These are phyloP conservation scores for Kwoniella sp. DNA, from an alignment of 768 basidiomycete species.

Conservation along the genomic window DNA sequence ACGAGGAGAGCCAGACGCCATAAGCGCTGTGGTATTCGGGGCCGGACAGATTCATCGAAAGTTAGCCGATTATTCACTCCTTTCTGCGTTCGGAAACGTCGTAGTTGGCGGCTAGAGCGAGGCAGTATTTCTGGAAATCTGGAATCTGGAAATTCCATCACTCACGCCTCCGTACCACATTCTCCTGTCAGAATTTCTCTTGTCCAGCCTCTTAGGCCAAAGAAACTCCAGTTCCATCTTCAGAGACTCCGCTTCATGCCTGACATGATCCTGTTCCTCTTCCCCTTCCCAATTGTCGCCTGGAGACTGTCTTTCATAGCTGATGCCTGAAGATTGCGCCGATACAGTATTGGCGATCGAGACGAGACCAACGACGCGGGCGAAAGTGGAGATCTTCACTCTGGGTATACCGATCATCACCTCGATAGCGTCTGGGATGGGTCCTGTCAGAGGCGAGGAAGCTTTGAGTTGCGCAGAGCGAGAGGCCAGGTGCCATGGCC, in stretches of 20 bases:
- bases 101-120: too few relatives aligned
- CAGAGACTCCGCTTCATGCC: neutral
- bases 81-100: too few relatives aligned
- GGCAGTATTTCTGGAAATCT: too few relatives aligned
- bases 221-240: slow-evolving; percentile 7
- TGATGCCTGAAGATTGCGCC: neutral
- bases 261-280: neutral
- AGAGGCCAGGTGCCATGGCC: neutral
- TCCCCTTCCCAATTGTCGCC: neutral
- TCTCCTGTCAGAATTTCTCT: slow-evolving; percentile 7
- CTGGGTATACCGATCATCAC: slow-evolving; percentile 6
- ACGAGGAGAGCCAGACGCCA: slow-evolving; percentile 8
- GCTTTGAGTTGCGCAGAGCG: neutral
- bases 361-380: neutral
- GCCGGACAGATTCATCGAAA: too few relatives aligned
- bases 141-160: neutral
- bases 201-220: slow-evolving; percentile 8
- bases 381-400: neutral
- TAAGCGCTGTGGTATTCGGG: neutral
- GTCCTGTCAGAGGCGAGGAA: neutral
- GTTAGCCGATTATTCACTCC: too few relatives aligned
- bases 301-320: neutral
- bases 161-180: slow-evolving; percentile 8
- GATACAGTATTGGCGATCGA: neutral
- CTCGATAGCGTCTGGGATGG: slow-evolving; percentile 3